Conservation (phyloP, 2,329 filamentous ascomycete genomes). For the Pseudogymnoascus destructans region DNA sequence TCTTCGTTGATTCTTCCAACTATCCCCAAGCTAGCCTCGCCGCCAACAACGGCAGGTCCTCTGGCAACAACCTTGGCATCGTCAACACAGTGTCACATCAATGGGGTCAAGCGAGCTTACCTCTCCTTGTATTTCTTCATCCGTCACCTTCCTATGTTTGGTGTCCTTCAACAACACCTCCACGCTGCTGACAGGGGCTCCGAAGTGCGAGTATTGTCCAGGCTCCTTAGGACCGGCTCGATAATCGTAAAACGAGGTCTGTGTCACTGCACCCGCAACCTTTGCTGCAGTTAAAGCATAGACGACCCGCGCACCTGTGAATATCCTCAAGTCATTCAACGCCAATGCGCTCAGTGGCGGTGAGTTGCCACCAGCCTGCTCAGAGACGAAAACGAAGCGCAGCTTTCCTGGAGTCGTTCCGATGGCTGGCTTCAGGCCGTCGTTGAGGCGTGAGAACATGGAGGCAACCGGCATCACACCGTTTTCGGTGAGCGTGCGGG, state of each 20-base stretch:
- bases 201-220: constrained; percentile 54
- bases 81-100: constrained; percentile 12
- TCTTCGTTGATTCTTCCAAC: constrained; percentile 55
- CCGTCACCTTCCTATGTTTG: constrained; percentile 45
- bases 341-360: constrained; percentile 54
- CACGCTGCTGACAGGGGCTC: constrained; percentile 63
- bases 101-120: constrained; percentile 32
- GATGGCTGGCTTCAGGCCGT: constrained; percentile 43
- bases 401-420: constrained; percentile 58
- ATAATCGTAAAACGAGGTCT: constrained; percentile 84
- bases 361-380: constrained; percentile 49
- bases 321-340: constrained; percentile 70
- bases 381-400: constrained; percentile 67
- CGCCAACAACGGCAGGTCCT: constrained; percentile 61
- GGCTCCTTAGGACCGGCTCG: constrained; percentile 35
- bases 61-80: constrained; percentile 49
- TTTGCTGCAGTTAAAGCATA: constrained; percentile 72
- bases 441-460: constrained; percentile 48
- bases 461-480: constrained; percentile 62
- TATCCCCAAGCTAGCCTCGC: constrained; percentile 49
- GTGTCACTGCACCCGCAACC: constrained; percentile 80
- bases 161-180: constrained; percentile 64
- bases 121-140: constrained; percentile 48
- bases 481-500: constrained; percentile 50
- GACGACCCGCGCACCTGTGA: constrained; percentile 65